phyloP scores from a whole-genome alignment of 257 asterid species.

The Solanum infundibuliforme region DNA sequence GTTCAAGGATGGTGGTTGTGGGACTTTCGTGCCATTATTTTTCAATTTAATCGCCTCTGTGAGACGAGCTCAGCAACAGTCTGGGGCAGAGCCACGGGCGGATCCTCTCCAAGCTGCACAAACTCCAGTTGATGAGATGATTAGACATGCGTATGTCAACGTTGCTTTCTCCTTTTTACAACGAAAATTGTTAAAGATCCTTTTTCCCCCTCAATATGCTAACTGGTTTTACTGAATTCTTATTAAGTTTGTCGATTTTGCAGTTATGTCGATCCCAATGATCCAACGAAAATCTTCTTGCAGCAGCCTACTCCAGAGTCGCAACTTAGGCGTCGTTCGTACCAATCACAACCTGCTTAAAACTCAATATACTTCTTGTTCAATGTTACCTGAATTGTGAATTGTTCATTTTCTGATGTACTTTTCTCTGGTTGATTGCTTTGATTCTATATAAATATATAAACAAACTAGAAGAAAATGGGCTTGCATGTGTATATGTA shows the following conservation, averaged over 20 bases:
- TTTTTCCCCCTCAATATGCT: neutral
- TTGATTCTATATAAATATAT: neutral
- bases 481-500: neutral
- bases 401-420: neutral
- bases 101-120: slow-evolving; percentile 97
- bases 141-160: slow-evolving; percentile 70
- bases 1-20: slow-evolving; percentile 99
- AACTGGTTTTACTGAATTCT: neutral
- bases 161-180: neutral
- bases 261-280: slow-evolving; percentile 94
- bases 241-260: slow-evolving; percentile 4
- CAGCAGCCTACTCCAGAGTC: slow-evolving; percentile 85
- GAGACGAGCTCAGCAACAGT: slow-evolving; percentile 55
- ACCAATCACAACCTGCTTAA: slow-evolving; percentile 42
- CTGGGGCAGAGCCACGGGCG: slow-evolving; percentile 31
- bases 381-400: neutral
- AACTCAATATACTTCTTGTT: neutral
- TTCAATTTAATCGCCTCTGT: slow-evolving; percentile 72
- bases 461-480: neutral
- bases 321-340: slow-evolving; percentile 84
- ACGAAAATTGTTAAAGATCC: neutral
- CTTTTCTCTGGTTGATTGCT: neutral
- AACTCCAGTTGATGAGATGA: slow-evolving; percentile 94
- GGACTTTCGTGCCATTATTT: slow-evolving; percentile 84
- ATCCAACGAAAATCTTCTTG: slow-evolving; percentile 84